These are phyloP conservation scores for Cystofilobasidium macerans DNA, from an alignment of 768 basidiomycete genomes.

Conservation along the genomic window DNA sequence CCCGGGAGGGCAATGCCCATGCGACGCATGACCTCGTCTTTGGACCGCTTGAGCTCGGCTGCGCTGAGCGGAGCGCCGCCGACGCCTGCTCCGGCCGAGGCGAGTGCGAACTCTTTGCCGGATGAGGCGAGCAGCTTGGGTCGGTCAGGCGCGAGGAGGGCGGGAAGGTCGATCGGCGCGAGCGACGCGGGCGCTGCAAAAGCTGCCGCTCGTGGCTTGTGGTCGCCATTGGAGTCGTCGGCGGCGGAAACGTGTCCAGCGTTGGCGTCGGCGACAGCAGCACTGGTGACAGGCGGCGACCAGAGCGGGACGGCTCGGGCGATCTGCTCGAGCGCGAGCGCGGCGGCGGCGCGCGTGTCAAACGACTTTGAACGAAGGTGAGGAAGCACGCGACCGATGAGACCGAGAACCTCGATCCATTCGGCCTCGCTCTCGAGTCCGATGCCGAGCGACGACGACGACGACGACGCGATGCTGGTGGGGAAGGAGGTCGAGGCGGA, in stretches of 20 bases:
- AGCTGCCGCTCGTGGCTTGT: no score
- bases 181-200: no score
- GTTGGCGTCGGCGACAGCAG: constrained; percentile 50
- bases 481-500: constrained; percentile 48
- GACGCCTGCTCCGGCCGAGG: not conserved
- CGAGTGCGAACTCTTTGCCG: constrained; percentile 69
- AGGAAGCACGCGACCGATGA: constrained; percentile 83
- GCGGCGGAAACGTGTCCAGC: constrained; percentile 55
- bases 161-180: constrained; percentile 47
- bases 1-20: constrained; percentile 69
- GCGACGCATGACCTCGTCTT: constrained; percentile 76
- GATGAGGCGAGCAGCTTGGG: constrained; percentile 78
- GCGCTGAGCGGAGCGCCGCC: constrained; percentile 41
- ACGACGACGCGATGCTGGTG: constrained; percentile 19
- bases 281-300: constrained; percentile 45
- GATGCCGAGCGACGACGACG: not conserved
- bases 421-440: constrained; percentile 41
- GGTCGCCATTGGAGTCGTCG: no score
- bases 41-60: constrained; percentile 71
- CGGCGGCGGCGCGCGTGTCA: constrained; percentile 82
- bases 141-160: constrained; percentile 57
- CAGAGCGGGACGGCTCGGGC: constrained; percentile 68
- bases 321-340: constrained; percentile 75
- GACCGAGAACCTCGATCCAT: constrained; percentile 82
- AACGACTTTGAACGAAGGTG: constrained; percentile 82